These are phyloP conservation scores for Tulasnella sp. DNA, from an alignment of 768 basidiomycete genomes.

Conservation along the genomic window DNA sequence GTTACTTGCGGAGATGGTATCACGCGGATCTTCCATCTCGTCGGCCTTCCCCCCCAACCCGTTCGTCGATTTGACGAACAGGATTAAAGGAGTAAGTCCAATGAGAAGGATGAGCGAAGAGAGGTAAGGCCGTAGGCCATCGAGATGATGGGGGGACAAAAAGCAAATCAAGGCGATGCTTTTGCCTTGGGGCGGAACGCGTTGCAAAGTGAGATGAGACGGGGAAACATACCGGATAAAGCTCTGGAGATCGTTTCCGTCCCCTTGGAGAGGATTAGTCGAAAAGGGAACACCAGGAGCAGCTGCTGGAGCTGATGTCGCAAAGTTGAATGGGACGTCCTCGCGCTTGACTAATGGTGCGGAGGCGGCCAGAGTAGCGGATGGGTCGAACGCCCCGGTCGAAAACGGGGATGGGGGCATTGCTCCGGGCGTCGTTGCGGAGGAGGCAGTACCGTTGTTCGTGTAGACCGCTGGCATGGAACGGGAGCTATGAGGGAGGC, in stretches of 20 bases:
- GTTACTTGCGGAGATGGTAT: not conserved
- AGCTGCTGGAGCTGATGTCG: not conserved
- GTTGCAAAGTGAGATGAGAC: not conserved
- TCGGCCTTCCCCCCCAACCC: not conserved
- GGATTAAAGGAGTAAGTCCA: not conserved
- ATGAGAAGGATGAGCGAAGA: not conserved
- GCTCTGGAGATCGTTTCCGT: conserved; percentile 11
- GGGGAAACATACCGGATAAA: conserved; percentile 13
- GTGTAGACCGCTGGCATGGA: not conserved
- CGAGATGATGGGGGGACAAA: not conserved
- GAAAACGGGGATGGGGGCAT: conserved; percentile 2
- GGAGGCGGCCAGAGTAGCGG: conserved; percentile 4
- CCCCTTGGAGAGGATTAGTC: not conserved
- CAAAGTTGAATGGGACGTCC: conserved; percentile 10
- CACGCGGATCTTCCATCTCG: not conserved
- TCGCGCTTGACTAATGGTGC: conserved; percentile 13
- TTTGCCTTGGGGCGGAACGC: not conserved
- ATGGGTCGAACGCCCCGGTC: not conserved
- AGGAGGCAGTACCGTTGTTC: conserved; percentile 1
- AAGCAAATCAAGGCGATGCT: not conserved
- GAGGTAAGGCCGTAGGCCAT: not conserved
- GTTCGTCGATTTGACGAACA: not conserved
- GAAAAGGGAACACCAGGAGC: not conserved
- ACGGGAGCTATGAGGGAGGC: conserved; percentile 1
- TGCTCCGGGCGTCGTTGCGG: not conserved